Base-by-base conservation (phyloP, 768 basidiomycete genomes). In the Punctularia strigosozonata region DNA sequence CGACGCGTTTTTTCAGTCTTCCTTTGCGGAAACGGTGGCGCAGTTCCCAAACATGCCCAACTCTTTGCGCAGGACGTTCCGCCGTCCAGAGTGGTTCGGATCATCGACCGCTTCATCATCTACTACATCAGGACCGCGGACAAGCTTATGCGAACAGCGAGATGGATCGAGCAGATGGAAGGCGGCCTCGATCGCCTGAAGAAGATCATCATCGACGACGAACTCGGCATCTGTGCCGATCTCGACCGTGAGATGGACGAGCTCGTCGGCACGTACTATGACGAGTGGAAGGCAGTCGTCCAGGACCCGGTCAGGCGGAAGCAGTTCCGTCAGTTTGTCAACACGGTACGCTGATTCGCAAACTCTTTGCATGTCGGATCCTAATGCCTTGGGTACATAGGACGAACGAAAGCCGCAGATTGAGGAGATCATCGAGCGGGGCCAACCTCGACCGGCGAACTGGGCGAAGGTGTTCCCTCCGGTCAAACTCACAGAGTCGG, bases 91-190 rank as follows among this genome's bases (percentile, higher is more conserved):
- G 79, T 77, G 15, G 50, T 80, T 30, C 62, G 64, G 14, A 71
- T 79, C 38, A 61, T 80, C 28, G 80, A 83, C 51, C 63, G 80
- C 23, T 84, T 73, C 60, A 50, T 79, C 3, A 71, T 71, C 55
- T 73, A 68, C 41, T 86, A 84, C 53, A 83, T 86, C 48, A 68
- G 67, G 46, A 78, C 81, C 0, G 81, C 82, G 4, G 81, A 86
- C 52, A 69, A 65, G 44, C 63, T 86, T 10, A 72, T 73, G 58
- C 71, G 81, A 4, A 86, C 82, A 1, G 79, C 81, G 1, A 62
- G 78, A 7, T 86, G 82, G 81, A 57, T 84, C 4, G 81, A 84
- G 45, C 62, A 64, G 6, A 71, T 81, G 56, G 80, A 80, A 28
- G 77, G 76, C 7, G 80, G 78, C 0, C 66, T 81, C 36, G 73